These are phyloP conservation scores for Paramyrothecium roridum DNA, from an alignment of 2,329 filamentous ascomycete genomes.

Conservation along the genomic window DNA sequence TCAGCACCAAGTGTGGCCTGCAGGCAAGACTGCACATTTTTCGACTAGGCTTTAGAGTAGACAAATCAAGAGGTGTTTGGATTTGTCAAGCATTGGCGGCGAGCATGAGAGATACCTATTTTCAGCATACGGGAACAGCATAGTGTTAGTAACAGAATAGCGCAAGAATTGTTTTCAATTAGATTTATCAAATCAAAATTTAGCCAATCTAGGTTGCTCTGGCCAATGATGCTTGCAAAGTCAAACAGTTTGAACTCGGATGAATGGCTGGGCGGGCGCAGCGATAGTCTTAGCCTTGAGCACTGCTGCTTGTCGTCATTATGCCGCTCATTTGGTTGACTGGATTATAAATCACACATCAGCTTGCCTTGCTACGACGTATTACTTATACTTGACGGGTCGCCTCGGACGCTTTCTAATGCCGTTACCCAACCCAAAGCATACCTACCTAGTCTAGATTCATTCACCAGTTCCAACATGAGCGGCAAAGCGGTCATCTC, in stretches of 20 bases:
- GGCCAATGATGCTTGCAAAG: neutral
- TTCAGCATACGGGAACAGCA: neutral
- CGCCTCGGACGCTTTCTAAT: too few species aligned
- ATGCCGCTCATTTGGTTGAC: too few species aligned
- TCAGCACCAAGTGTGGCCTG: neutral
- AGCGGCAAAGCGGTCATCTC: constrained; percentile 3
- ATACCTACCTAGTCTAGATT: neutral
- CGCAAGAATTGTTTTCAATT: neutral
- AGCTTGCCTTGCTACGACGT: too few species aligned
- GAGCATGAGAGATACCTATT: neutral
- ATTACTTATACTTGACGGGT: too few species aligned
- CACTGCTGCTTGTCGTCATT: too few species aligned
- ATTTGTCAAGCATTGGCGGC: too few species aligned
- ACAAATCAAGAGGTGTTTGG: neutral
- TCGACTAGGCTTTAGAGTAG: neutral
- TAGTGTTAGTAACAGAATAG: neutral
- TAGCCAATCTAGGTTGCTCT: neutral
- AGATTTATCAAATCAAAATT: neutral
- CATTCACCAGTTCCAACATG: constrained; percentile 1
- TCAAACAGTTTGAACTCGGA: too few species aligned
- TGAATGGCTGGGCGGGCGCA: too few species aligned
- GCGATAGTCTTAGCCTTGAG: too few species aligned
- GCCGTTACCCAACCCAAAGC: neutral
- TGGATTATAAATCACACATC: neutral
- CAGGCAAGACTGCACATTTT: neutral